Percentiles rank a stretch among this genome's conserved stretches.
phyloP scores from a whole-genome alignment of 2,329 filamentous ascomycete genomes.

The Pezicula rhizophila region DNA sequence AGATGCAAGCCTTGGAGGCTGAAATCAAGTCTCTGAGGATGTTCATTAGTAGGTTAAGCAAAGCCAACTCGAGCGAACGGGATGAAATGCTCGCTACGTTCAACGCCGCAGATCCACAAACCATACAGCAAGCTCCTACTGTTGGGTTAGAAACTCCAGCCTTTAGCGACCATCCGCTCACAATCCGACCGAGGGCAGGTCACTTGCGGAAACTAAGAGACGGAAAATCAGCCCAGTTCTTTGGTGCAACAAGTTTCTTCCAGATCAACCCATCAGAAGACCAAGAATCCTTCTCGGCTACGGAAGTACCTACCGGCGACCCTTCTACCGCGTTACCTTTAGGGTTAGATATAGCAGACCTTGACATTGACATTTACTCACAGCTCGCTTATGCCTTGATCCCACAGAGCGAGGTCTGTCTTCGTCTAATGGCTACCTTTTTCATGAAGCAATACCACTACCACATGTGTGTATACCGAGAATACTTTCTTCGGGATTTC shows the following conservation, averaged over 20 bases:
- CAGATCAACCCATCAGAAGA: conserved; percentile 26
- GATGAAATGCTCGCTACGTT: conserved; percentile 37
- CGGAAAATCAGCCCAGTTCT: conserved; percentile 39
- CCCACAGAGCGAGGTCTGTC: conserved; percentile 39
- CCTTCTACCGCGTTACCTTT: neutral
- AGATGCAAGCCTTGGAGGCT: conserved; percentile 41
- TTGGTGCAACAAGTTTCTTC: conserved; percentile 42
- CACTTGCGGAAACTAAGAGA: conserved; percentile 32
- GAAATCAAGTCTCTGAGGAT: conserved; percentile 40
- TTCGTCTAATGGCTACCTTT: conserved; percentile 40
- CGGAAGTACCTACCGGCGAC: conserved; percentile 2
- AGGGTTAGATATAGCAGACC: neutral
- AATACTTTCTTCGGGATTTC: conserved; percentile 45
- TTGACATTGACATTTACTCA: neutral
- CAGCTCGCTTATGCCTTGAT: conserved; percentile 26
- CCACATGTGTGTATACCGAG: conserved; percentile 44
- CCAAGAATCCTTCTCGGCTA: conserved; percentile 2
- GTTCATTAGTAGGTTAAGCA: conserved; percentile 38
- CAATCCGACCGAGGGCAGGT: conserved; percentile 29
- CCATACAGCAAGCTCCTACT: conserved; percentile 6
- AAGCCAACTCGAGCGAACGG: conserved; percentile 32
- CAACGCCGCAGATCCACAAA: conserved; percentile 14
- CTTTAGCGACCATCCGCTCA: conserved; percentile 12
- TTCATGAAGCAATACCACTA: conserved; percentile 43
- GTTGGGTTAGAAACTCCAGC: conserved; percentile 4